phyloP scores from a whole-genome alignment of 2,329 filamentous ascomycete species.

The Botrytis elliptica region DNA sequence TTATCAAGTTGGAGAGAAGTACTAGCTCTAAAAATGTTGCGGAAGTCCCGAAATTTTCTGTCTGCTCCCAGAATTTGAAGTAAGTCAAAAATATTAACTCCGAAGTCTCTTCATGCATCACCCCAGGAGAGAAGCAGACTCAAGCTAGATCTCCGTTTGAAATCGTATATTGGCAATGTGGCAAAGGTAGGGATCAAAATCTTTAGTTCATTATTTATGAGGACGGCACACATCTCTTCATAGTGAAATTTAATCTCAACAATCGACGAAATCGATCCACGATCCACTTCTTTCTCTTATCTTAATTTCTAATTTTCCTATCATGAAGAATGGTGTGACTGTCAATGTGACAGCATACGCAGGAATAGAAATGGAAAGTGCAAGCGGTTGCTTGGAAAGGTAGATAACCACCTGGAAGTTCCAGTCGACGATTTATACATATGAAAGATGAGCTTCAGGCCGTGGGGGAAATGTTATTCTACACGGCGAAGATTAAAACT shows the following conservation, averaged over 20 bases:
- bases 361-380: not conserved
- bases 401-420: not conserved
- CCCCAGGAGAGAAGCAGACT: not conserved
- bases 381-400: not conserved
- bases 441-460: not conserved
- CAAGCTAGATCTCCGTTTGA: not conserved
- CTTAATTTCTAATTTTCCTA: not conserved
- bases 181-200: not conserved
- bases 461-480: not conserved
- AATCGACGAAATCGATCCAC: not conserved
- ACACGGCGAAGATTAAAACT: not conserved
- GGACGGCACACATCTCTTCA: not conserved
- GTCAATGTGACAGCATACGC: not conserved
- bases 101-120: not conserved
- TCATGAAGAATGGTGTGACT: not conserved
- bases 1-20: not conserved
- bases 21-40: not conserved
- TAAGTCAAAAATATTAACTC: not conserved
- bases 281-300: not conserved
- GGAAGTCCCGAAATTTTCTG: not conserved
- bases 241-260: not conserved
- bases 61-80: not conserved
- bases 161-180: not conserved
- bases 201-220: not conserved
- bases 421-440: not conserved